Percentiles rank a stretch among this genome's conserved stretches.
Conservation (phyloP, 2,329 filamentous ascomycete genomes). For the Berkeleyomyces basicola region DNA sequence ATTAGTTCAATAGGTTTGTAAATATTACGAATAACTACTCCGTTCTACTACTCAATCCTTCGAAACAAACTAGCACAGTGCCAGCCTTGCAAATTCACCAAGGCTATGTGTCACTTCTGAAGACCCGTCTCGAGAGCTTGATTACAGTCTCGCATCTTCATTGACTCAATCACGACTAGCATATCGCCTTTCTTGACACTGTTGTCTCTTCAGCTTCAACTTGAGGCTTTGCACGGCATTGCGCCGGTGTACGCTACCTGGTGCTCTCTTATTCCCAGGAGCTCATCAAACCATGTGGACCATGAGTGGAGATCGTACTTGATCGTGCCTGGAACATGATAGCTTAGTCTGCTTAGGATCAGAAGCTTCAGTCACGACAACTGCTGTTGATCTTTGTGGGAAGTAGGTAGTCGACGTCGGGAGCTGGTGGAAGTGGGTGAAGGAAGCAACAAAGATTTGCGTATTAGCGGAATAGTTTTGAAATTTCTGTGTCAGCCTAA, state of each 20-base stretch:
- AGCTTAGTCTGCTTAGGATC: constrained; percentile 27
- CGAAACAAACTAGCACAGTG: constrained; percentile 57
- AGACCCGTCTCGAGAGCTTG: constrained; percentile 51
- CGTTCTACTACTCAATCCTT: constrained; percentile 26
- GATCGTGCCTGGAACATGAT: constrained; percentile 61
- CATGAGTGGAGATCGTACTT: constrained; percentile 42
- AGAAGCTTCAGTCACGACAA: constrained; percentile 41
- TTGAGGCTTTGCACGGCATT: constrained; percentile 90
- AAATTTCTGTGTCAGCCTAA: neutral
- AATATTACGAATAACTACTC: no score
- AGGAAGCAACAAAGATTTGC: neutral
- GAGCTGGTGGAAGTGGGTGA: constrained; percentile 16
- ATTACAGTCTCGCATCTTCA: constrained; percentile 87
- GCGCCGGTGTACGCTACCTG: constrained; percentile 78
- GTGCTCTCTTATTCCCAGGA: constrained; percentile 64
- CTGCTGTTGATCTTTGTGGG: constrained; percentile 66
- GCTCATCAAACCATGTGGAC: constrained; percentile 76
- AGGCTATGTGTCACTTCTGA: constrained; percentile 61
- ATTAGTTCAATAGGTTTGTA: no score
- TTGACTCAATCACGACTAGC: constrained; percentile 77
- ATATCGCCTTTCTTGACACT: constrained; percentile 70
- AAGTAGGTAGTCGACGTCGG: constrained; percentile 54
- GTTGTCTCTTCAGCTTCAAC: constrained; percentile 76
- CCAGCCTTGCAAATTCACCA: constrained; percentile 69
- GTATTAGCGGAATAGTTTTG: neutral